Percentiles rank a stretch among this genome's conserved stretches.
Conservation (phyloP, 352 stramenopile species). For the Globisporangium polare region DNA sequence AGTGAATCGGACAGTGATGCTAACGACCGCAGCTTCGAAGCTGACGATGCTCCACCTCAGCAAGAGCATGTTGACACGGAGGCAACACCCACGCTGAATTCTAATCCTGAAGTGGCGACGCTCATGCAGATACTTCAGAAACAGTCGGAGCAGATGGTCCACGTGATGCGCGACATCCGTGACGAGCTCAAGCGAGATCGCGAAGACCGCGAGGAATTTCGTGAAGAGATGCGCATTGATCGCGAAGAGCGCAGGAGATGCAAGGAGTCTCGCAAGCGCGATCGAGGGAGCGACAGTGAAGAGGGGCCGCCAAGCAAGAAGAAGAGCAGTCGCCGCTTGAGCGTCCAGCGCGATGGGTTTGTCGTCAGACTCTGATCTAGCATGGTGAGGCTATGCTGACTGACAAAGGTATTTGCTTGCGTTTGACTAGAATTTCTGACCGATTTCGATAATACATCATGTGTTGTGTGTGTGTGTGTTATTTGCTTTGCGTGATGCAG, state of each 20-base stretch:
- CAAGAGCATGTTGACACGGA: neutral
- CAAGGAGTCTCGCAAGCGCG: neutral
- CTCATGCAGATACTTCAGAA: slow-evolving; percentile 5
- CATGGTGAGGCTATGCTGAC: neutral
- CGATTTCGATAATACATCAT: neutral
- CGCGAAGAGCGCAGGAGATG: slow-evolving; percentile 2
- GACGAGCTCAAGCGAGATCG: slow-evolving; percentile 13
- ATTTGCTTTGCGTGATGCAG: neutral
- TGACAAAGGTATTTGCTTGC: neutral
- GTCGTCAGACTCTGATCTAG: slow-evolving; percentile 11
- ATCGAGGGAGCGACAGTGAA: neutral
- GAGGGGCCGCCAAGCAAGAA: neutral
- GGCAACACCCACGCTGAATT: neutral
- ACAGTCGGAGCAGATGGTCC: slow-evolving; percentile 12
- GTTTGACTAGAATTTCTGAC: neutral
- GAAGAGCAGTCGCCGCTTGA: slow-evolving; percentile 9
- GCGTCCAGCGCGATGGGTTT: slow-evolving; percentile 14
- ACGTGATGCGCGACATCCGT: slow-evolving; percentile 11
- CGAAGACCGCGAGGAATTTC: slow-evolving; percentile 5
- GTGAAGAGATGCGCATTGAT: slow-evolving; percentile 10
- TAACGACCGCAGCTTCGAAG: neutral
- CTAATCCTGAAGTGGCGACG: neutral
- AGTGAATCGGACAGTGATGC: neutral
- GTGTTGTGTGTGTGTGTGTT: neutral
- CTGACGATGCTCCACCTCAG: neutral